Base-by-base conservation (phyloP, 2,329 filamentous ascomycete genomes). In the Stagonosporopsis chrysanthemi region DNA sequence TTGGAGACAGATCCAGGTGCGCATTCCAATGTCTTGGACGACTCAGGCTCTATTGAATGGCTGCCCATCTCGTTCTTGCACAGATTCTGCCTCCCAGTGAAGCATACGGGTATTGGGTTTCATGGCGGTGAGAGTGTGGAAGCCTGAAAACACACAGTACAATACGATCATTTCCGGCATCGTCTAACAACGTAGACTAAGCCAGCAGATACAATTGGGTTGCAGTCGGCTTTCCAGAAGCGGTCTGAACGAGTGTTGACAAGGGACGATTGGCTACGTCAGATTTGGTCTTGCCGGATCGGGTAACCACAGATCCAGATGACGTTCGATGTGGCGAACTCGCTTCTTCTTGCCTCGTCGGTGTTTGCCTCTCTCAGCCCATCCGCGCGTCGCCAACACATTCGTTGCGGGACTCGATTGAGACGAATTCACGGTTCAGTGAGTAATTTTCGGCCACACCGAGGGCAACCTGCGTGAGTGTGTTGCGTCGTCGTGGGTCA, bases 401-500 rank as follows among this genome's bases (percentile, higher is more conserved):
- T 38, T 28, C 12, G 11, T 22, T 48, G 48, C 54, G 54, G 48
- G 39, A 40, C 48, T 40, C 12, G 47, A 49, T 48, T 8, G 6
- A 52, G 44, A 49, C 39, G 28, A 6, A 33, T 40, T 44, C n/a
- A 31, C 39, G 39, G 48, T 26, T 28, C 19, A 40, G 38, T 40
- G 43, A 52, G 54, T 45, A 48, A 49, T 39, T 23, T 24, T 52
- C 54, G 54, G 54, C 48, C 49, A 40, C 54, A 48, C 54, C 54
- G 54, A 52, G 26, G 19, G 48, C 48, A 52, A 38, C 26, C 31
- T 44, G 19, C 33, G 26, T 26, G 39, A 35, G 31, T 15, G 8
- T 44, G 24, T 40, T 52, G 48, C 52, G 26, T 49, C 11, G 39
- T 40, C 48, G 44, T 52, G 48, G 54, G 54, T 57, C 54, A 28